These are phyloP conservation scores for Dispira parvispora DNA, from an alignment of 192 early-diverging fungal genomes.

Conservation along the genomic window DNA sequence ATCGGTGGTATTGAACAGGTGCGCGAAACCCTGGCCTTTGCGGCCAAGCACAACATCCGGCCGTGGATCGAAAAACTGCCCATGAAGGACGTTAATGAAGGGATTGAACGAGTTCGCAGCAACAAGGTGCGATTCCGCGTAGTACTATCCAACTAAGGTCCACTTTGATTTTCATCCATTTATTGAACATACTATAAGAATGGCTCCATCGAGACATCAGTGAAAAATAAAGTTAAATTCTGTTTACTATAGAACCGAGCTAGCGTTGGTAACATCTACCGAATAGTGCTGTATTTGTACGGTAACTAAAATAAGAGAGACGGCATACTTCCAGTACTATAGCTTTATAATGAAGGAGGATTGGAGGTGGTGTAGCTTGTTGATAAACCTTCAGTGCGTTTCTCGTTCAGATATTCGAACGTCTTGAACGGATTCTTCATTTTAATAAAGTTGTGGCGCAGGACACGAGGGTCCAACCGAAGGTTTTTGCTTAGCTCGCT, in stretches of 20 bases:
- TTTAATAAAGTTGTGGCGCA: conserved; percentile 55
- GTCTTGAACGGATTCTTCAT: conserved; percentile 15
- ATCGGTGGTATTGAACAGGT: conserved; percentile 42
- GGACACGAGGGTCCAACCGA: conserved; percentile 48
- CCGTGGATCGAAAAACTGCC: conserved; percentile 47
- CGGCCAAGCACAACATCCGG: conserved; percentile 43
- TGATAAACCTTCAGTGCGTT: no score
- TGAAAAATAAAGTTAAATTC: no score
- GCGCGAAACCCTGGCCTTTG: conserved; percentile 47
- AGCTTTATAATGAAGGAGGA: no score
- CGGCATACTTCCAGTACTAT: no score
- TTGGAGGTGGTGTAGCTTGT: no score
- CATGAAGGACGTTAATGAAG: conserved; percentile 39
- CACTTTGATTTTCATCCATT: no score
- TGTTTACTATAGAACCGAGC: no score
- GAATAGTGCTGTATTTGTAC: no score
- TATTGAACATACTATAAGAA: no score
- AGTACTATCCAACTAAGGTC: conserved; percentile 34
- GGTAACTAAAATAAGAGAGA: no score
- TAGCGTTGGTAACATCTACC: no score
- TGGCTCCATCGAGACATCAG: no score
- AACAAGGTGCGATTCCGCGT: conserved; percentile 47
- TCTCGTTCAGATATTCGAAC: not conserved
- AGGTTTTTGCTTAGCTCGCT: conserved; percentile 42
- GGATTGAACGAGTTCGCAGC: conserved; percentile 31